These are phyloP conservation scores for Didymella keratinophila DNA, from an alignment of 2,329 filamentous ascomycete species.

Conservation along the genomic window DNA sequence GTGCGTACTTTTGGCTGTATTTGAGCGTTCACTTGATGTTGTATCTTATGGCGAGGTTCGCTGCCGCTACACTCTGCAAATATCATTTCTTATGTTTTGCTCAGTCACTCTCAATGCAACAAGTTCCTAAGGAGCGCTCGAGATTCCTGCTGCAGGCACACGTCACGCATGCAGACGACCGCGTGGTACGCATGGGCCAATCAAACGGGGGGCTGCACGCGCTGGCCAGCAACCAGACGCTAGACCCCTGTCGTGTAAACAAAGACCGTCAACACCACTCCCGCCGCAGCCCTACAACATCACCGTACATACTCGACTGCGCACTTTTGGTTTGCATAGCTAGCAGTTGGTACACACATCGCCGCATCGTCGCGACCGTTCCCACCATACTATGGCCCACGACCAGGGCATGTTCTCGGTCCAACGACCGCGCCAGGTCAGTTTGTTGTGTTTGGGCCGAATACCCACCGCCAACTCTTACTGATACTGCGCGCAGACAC, in stretches of 20 bases:
- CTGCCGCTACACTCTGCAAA: constrained; percentile 23
- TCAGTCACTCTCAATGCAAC: neutral
- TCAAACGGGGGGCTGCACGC: constrained; percentile 9
- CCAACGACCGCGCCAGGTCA: constrained; percentile 88
- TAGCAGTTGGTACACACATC: neutral
- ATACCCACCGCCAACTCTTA: constrained; percentile 24
- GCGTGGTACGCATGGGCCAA: constrained; percentile 9
- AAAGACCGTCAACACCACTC: constrained; percentile 41
- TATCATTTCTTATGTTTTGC: constrained; percentile 12
- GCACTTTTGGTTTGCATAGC: neutral
- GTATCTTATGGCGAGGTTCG: constrained; percentile 24
- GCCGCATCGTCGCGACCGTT: constrained; percentile 1
- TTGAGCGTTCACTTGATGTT: constrained; percentile 32
- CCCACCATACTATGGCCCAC: constrained; percentile 40
- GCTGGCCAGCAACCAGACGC: constrained; percentile 29
- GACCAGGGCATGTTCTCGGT: constrained; percentile 81
- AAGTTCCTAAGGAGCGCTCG: neutral
- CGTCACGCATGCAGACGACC: constrained; percentile 4
- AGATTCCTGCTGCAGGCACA: neutral
- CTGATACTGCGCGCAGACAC: constrained; percentile 66
- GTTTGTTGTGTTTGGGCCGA: constrained; percentile 38
- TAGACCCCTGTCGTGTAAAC: constrained; percentile 39
- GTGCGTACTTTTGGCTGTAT: constrained; percentile 21
- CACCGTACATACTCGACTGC: constrained; percentile 5
- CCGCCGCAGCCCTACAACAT: constrained; percentile 21